Evolutionary conservation across 805 yeast genomes (phyloP), one percentile per base, ranked within the genome.

Genomic region (Yarrowia sp.): DNA sequence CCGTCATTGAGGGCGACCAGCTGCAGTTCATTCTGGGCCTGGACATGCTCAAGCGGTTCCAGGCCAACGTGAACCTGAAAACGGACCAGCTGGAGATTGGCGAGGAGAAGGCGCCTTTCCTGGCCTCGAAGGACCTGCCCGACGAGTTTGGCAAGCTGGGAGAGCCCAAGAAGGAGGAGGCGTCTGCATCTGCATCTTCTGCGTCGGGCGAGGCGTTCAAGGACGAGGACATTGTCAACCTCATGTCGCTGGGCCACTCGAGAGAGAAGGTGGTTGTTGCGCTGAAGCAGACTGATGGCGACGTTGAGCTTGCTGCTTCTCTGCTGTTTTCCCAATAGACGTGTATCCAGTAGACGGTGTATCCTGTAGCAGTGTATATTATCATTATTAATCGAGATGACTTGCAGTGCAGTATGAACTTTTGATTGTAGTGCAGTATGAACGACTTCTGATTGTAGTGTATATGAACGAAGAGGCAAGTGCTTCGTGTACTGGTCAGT

Each of bases 31-130:
- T 94, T 39, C 78, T 94, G 31, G 99, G 99, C 0, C 77, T 94
- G 59, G 99, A 94, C 49, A 76, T 93, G 96, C 79, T 94, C 68
- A 85, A 87, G 73, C 84, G 97, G 66, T 93, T 91, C 72, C 91
- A 86, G 70, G 96, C 96, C 53, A 76, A 79, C 36, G 84, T 94
- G 58, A 97, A 94, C 72, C 78, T 94, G 67, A 80, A 80, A 44
- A 77, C 77, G 49, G 86, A 88, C 69, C 80, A 79, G 9, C 78
- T 94, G 61, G 78, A 81, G 2, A 82, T 93, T 62, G 94, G 88
- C n/a, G 85, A 83, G 62, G 83, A 84, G 25, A 86, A 85, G 66
- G 83, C 96, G 0, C 79, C 79, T 25, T 93, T 93, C 68, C 76
- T 93, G 64, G 76, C 82, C 14, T 97, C 90, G 66, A 73, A 80